Percentiles rank a stretch among this genome's conserved stretches.
These are phyloP conservation scores for Geotrichum ghanense DNA, from an alignment of 805 yeast species.

Conservation along the genomic window DNA sequence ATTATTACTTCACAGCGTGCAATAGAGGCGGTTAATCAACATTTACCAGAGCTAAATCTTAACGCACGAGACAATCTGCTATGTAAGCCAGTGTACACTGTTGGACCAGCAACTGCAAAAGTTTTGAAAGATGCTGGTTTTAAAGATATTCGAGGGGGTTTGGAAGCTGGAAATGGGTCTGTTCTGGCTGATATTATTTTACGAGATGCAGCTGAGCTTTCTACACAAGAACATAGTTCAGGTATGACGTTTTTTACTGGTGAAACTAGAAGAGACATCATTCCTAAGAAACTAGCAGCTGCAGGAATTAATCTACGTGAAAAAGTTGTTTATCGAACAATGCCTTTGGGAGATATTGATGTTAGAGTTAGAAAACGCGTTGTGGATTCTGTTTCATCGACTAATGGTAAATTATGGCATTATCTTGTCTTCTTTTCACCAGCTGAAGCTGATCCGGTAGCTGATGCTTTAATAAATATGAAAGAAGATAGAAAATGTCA, in stretches of 20 bases:
- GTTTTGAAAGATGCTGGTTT: constrained; percentile 56
- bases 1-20: constrained; percentile 88
- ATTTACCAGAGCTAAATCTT: constrained; percentile 6
- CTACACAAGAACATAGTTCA: constrained; percentile 7
- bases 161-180: constrained; percentile 70
- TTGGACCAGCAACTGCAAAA: constrained; percentile 78
- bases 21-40: constrained; percentile 48
- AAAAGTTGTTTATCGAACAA: constrained; percentile 59
- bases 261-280: constrained; percentile 66
- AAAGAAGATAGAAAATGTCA: constrained; percentile 16
- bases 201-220: constrained; percentile 17
- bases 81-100: constrained; percentile 53
- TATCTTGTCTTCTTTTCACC: constrained; percentile 91
- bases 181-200: constrained; percentile 54
- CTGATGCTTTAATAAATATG: constrained; percentile 30
- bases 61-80: constrained; percentile 6
- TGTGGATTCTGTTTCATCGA: constrained; percentile 1
- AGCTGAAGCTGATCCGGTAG: constrained; percentile 65
- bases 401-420: neutral
- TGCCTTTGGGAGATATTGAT: constrained; percentile 35
- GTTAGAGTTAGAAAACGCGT: constrained; percentile 19
- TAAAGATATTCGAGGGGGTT: constrained; percentile 56
- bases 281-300: constrained; percentile 47
- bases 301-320: constrained; percentile 41
- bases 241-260: constrained; percentile 66